These are phyloP conservation scores for Podospora fimiseda DNA, from an alignment of 495 filamentous ascomycete species.

Conservation along the genomic window DNA sequence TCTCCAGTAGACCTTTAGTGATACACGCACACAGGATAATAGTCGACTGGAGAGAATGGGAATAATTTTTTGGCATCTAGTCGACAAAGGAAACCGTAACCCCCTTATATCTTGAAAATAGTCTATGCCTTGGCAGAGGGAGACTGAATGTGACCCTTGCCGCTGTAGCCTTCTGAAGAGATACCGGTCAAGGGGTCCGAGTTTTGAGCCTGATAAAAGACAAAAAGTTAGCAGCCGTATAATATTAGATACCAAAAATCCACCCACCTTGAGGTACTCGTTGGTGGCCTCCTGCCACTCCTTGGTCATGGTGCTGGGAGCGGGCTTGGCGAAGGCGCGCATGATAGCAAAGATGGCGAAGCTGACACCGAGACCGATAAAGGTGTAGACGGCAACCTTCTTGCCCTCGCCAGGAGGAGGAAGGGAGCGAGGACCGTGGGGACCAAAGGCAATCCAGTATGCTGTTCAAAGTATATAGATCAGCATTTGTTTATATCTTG, in stretches of 20 bases:
- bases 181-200: conserved; percentile 87
- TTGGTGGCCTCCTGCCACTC: conserved; percentile 91
- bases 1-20: conserved; percentile 12
- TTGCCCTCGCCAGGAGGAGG: conserved; percentile 74
- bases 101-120: not conserved
- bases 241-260: too few species aligned
- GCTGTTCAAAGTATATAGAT: conserved; percentile 50
- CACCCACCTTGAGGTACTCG: conserved; percentile 76
- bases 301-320: conserved; percentile 83
- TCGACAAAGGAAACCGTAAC: conserved; percentile 32
- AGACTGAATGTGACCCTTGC: conserved; percentile 78
- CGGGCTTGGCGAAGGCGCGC: conserved; percentile 57
- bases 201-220: conserved; percentile 67
- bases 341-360: conserved; percentile 59
- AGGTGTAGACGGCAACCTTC: conserved; percentile 66
- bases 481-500: conserved; percentile 6
- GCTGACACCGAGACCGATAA: conserved; percentile 52
- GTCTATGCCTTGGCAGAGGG: conserved; percentile 31
- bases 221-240: too few species aligned
- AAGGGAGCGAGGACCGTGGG: conserved; percentile 82
- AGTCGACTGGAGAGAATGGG: conserved; percentile 5
- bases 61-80: conserved; percentile 22
- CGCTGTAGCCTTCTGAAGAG: conserved; percentile 70
- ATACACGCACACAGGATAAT: conserved; percentile 7
- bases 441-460: conserved; percentile 97